Conservation (phyloP, 345 rosid species). For the Aquilaria malaccensis region DNA sequence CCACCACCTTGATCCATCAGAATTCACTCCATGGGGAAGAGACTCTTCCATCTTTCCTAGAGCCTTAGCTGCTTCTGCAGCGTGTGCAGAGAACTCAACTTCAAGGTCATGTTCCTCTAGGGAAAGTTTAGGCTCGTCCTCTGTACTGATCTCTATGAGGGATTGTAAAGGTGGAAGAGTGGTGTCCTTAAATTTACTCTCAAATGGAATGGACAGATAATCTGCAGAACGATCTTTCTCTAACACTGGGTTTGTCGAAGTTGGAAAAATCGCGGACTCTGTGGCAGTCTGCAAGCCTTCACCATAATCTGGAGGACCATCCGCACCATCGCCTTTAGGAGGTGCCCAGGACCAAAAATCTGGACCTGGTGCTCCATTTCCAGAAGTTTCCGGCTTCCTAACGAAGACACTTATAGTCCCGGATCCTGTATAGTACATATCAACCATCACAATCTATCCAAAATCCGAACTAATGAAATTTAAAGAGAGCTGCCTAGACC, state of each 20-base stretch:
- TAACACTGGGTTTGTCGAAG: conserved; percentile 29
- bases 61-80: conserved; percentile 77
- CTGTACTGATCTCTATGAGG: conserved; percentile 39
- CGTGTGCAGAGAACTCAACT: conserved; percentile 43
- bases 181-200: conserved; percentile 45
- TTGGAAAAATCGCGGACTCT: conserved; percentile 26
- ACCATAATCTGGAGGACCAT: conserved; percentile 6
- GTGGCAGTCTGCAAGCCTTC: conserved; percentile 20
- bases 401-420: conserved; percentile 20
- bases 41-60: conserved; percentile 43
- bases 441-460: conserved; percentile 11
- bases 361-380: conserved; percentile 65
- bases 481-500: not conserved
- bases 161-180: conserved; percentile 73
- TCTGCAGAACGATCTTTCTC: conserved; percentile 54
- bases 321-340: conserved; percentile 29
- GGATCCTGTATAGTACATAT: too few species aligned
- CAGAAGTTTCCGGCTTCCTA: conserved; percentile 37
- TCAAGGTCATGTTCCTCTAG: conserved; percentile 42
- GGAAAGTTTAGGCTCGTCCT: conserved; percentile 18
- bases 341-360: conserved; percentile 98
- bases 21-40: conserved; percentile 38
- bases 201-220: conserved; percentile 59
- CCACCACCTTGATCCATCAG: conserved; percentile 85
- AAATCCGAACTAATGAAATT: conserved; percentile 24